Evolutionary conservation across 2,329 filamentous ascomycete species (phyloP).

Genomic region (Aspergillus pseudotamarii): DNA sequence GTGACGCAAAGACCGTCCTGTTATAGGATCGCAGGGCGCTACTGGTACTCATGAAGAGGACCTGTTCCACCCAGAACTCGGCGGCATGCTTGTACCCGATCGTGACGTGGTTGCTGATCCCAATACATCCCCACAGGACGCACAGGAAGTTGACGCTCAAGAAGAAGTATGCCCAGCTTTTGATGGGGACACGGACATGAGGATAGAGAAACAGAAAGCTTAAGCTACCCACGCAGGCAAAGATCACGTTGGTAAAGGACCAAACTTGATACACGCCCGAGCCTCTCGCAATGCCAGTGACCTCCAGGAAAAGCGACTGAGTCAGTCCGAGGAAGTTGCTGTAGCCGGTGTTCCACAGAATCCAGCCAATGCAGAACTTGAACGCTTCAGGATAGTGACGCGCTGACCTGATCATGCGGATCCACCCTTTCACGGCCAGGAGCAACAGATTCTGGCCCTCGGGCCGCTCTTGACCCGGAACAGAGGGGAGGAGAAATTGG

Average conservation of each 20-base stretch:
- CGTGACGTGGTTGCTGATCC: constrained; percentile 15
- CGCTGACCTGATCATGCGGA: constrained; percentile 15
- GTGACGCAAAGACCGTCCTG: constrained; percentile 13
- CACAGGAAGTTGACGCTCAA: constrained; percentile 14
- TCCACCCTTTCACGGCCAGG: constrained; percentile 15
- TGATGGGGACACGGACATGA: constrained; percentile 7
- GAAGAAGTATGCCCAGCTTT: constrained; percentile 14
- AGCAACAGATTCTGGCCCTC: constrained; percentile 3
- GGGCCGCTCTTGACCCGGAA: not conserved
- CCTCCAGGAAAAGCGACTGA: constrained; percentile 20
- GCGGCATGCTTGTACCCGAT: constrained; percentile 18
- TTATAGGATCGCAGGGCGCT: constrained; percentile 17
- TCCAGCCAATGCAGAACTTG: constrained; percentile 25
- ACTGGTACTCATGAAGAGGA: constrained; percentile 17
- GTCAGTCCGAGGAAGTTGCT: constrained; percentile 21
- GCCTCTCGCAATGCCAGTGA: constrained; percentile 20
- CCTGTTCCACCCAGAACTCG: constrained; percentile 19
- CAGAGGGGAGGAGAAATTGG: not conserved
- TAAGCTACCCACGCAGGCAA: constrained; percentile 20
- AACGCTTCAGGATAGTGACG: constrained; percentile 22
- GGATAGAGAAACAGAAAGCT: constrained; percentile 22
- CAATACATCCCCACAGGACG: constrained; percentile 18
- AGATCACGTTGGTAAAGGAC: constrained; percentile 23
- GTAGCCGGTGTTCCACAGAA: constrained; percentile 27
- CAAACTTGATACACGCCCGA: constrained; percentile 22